Percentiles rank a stretch among this genome's conserved stretches.
These are phyloP conservation scores for Orychophragmus violaceus DNA, from an alignment of 345 rosid genomes.

Conservation along the genomic window DNA sequence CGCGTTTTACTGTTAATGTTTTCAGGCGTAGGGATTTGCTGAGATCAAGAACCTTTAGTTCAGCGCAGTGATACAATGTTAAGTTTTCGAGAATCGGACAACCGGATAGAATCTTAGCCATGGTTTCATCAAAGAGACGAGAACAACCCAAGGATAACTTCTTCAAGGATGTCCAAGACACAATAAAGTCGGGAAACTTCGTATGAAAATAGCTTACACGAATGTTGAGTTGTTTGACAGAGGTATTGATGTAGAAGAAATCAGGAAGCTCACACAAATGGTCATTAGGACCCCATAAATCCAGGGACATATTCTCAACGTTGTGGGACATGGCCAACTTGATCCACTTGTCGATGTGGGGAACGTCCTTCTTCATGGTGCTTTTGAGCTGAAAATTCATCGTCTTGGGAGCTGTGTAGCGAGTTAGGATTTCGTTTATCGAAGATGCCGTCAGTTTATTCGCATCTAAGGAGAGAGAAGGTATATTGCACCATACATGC, in stretches of 20 bases:
- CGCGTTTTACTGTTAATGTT: not conserved
- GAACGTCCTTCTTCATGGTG: not conserved
- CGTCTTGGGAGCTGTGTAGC: not conserved
- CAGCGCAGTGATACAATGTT: not conserved
- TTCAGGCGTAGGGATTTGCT: not conserved
- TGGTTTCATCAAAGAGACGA: not conserved
- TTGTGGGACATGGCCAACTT: not conserved
- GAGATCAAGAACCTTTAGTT: not conserved
- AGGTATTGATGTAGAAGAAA: not conserved
- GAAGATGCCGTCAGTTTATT: not conserved
- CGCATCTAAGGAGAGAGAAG: not conserved
- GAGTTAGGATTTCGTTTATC: not conserved
- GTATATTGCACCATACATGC: conserved; percentile 2
- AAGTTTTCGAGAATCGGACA: conserved; percentile 3
- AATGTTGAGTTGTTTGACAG: not conserved
- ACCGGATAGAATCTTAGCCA: not conserved
- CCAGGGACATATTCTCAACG: not conserved
- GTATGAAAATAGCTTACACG: not conserved
- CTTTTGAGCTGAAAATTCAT: not conserved
- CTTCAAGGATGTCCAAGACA: conserved; percentile 1
- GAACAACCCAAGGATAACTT: not conserved
- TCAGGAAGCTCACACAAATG: not conserved
- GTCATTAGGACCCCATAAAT: not conserved
- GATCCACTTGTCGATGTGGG: not conserved
- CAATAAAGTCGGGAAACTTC: not conserved